Conservation (phyloP, 768 basidiomycete species). For the Hericium alpestre region DNA sequence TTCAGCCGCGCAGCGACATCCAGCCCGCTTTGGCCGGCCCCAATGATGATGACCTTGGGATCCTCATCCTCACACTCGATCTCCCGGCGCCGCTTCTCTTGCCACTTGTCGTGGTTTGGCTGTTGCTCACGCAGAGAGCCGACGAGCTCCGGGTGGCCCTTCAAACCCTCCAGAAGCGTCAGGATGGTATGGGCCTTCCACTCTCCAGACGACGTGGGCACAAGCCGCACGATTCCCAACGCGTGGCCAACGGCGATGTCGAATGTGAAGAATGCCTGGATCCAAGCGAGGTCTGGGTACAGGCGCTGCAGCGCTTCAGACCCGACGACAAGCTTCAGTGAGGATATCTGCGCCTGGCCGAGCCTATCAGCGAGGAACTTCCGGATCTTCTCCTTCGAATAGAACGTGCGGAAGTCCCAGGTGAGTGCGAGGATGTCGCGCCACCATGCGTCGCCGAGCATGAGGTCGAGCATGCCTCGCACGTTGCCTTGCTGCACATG, state of each 20-base stretch:
- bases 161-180: slow-evolving; percentile 42
- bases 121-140: slow-evolving; percentile 23
- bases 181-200: slow-evolving; percentile 41
- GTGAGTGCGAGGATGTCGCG: slow-evolving; percentile 52
- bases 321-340: slow-evolving; percentile 17
- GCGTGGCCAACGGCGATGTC: slow-evolving; percentile 29
- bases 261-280: slow-evolving; percentile 36
- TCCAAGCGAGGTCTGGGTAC: slow-evolving; percentile 29
- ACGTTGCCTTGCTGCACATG: slow-evolving; percentile 5
- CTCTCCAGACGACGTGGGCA: slow-evolving; percentile 28
- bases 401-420: slow-evolving; percentile 53
- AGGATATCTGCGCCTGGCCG: slow-evolving; percentile 8
- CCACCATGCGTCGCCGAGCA: slow-evolving; percentile 36
- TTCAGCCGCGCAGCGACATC: slow-evolving; percentile 52
- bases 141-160: slow-evolving; percentile 32
- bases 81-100: slow-evolving; percentile 25
- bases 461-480: slow-evolving; percentile 6
- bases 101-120: slow-evolving; percentile 33
- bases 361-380: slow-evolving; percentile 40
- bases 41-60: slow-evolving; percentile 42
- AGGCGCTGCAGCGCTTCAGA: slow-evolving; percentile 16
- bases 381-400: slow-evolving; percentile 28
- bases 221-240: slow-evolving; percentile 35
- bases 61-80: slow-evolving; percentile 31
- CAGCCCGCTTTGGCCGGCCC: slow-evolving; percentile 44